Evolutionary conservation across 2,329 filamentous ascomycete species (phyloP).

Genomic region (Atkinsonella hypoxylon): DNA sequence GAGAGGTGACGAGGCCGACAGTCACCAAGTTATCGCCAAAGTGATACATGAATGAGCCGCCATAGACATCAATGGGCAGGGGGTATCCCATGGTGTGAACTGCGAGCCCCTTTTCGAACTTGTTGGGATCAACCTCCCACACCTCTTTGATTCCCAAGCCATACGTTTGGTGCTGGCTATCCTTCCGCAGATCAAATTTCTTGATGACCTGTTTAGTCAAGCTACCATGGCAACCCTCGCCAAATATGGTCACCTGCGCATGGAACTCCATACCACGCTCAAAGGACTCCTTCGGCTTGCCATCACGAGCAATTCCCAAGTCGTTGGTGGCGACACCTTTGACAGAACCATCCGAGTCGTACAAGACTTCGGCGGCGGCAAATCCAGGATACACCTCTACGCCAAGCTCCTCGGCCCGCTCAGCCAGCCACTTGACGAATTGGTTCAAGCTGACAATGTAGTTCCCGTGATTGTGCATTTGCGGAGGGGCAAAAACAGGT

Average conservation of each 20-base stretch:
- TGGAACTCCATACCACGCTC: constrained; percentile 99
- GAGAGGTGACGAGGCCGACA: constrained; percentile 78
- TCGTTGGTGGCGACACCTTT: constrained; percentile 95
- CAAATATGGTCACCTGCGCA: constrained; percentile 80
- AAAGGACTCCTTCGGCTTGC: constrained; percentile 79
- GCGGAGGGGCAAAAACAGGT: constrained; percentile 77
- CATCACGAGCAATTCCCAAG: constrained; percentile 68
- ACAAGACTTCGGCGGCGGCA: constrained; percentile 85
- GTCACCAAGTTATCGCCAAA: constrained; percentile 96
- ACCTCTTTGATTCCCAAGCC: constrained; percentile 92
- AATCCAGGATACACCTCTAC: constrained; percentile 97
- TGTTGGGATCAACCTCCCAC: constrained; percentile 89
- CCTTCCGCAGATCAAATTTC: constrained; percentile 79
- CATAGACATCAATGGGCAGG: constrained; percentile 77
- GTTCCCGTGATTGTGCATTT: constrained; percentile 98
- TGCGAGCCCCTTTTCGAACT: constrained; percentile 78
- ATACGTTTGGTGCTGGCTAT: constrained; percentile 92
- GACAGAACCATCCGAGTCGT: constrained; percentile 75
- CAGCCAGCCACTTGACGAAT: constrained; percentile 89
- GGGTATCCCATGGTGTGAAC: constrained; percentile 91
- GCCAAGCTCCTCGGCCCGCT: constrained; percentile 89
- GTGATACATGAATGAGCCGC: constrained; percentile 98
- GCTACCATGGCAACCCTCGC: constrained; percentile 90
- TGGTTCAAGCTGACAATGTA: constrained; percentile 95
- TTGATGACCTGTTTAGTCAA: constrained; percentile 90